A percentile compares a stretch with the other conserved stretches of the same genome.
phyloP scores from a whole-genome alignment of 2,329 filamentous ascomycete genomes.

The Chrysoporthe deuterocubensis region DNA sequence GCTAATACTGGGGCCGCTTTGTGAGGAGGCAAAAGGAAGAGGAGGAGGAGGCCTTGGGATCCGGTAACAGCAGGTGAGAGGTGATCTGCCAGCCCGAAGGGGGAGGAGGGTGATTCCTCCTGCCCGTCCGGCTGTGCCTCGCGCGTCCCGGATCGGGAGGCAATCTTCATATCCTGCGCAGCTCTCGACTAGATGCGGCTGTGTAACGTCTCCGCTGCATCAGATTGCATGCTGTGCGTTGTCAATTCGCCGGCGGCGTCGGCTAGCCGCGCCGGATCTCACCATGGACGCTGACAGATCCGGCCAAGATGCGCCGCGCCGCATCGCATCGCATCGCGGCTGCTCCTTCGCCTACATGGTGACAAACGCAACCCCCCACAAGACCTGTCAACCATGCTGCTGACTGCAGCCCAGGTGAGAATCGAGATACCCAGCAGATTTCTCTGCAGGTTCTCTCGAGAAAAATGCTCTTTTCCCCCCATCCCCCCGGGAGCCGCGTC shows the following conservation, averaged over 20 bases:
- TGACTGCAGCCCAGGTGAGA: background rate
- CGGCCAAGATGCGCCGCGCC: background rate
- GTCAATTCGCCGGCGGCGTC: constrained; percentile 7
- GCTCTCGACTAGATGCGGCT: background rate
- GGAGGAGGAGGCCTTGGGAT: no score
- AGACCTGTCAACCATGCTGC: background rate
- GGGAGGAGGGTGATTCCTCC: background rate
- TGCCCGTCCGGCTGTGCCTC: background rate
- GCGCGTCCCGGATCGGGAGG: no score
- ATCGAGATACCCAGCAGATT: no score
- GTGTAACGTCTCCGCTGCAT: constrained; percentile 1
- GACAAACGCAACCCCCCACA: background rate
- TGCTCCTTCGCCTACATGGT: background rate
- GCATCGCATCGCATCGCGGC: background rate
- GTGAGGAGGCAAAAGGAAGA: background rate
- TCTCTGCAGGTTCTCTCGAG: no score
- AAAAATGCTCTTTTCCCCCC: background rate
- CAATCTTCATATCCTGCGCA: background rate
- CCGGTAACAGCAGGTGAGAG: background rate
- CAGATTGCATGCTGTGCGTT: constrained; percentile 15
- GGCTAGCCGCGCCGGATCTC: background rate
- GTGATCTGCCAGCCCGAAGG: background rate
- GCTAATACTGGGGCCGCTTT: constrained; percentile 3
- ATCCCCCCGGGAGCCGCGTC: background rate
- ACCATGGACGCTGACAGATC: background rate